Conservation (phyloP, 805 yeast genomes). For the Kuraishia piskuri region DNA sequence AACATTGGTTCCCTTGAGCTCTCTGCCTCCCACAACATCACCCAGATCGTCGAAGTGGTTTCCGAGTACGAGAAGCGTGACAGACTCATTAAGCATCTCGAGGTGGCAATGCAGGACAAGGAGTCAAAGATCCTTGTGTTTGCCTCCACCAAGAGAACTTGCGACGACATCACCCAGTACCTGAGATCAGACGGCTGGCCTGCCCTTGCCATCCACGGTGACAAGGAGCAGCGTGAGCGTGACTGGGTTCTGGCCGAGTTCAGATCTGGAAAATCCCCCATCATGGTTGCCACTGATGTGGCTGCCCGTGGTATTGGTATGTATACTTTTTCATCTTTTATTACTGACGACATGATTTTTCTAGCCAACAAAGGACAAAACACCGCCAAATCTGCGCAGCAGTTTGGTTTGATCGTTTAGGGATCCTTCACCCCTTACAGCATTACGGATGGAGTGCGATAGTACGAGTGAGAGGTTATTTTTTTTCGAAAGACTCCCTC, state of each 20-base stretch:
- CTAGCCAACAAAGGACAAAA: neutral
- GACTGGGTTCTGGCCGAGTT: conserved; percentile 97
- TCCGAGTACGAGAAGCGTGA: conserved; percentile 93
- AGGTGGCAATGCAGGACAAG: conserved; percentile 62
- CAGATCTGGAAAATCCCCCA: conserved; percentile 85
- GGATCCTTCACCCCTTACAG: neutral
- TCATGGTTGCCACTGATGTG: conserved; percentile 99
- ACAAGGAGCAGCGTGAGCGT: conserved; percentile 94
- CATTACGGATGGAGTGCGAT: too few species aligned
- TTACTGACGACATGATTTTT: neutral
- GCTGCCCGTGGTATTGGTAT: conserved; percentile 99
- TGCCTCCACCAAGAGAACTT: conserved; percentile 95
- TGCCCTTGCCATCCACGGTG: conserved; percentile 98
- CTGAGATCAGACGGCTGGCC: conserved; percentile 98
- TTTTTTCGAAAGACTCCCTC: too few species aligned
- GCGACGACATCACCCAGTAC: conserved; percentile 89
- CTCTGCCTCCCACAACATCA: conserved; percentile 94
- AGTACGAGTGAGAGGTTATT: too few species aligned
- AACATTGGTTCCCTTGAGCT: conserved; percentile 93
- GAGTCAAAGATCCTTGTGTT: conserved; percentile 78
- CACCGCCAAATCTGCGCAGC: neutral
- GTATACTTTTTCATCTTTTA: conserved; percentile 29
- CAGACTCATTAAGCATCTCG: conserved; percentile 75
- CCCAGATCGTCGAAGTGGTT: conserved; percentile 86
- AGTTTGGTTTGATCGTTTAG: neutral